Conservation (phyloP, 768 basidiomycete species). For the Suillus weaverae region DNA sequence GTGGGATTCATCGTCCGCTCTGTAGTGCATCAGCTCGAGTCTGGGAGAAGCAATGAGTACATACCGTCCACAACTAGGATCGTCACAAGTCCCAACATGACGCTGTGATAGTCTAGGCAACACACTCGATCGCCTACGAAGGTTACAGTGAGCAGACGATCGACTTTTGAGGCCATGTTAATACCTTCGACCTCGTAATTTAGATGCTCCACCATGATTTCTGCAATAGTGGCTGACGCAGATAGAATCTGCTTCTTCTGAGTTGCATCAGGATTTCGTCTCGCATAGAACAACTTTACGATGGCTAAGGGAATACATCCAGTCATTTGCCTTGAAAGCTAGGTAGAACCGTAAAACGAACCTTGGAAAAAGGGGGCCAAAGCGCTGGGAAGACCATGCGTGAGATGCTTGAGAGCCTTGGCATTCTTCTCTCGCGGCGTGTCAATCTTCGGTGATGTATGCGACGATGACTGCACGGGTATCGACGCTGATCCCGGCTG, state of each 20-base stretch:
- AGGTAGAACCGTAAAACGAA: slow-evolving; percentile 33
- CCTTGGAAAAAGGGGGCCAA: slow-evolving; percentile 87
- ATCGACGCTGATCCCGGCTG: slow-evolving; percentile 23
- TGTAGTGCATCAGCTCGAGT: slow-evolving; percentile 29
- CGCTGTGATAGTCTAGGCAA: slow-evolving; percentile 51
- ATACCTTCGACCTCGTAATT: slow-evolving; percentile 51
- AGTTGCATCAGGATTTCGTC: slow-evolving; percentile 69
- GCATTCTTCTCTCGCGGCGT: slow-evolving; percentile 63
- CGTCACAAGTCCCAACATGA: slow-evolving; percentile 53
- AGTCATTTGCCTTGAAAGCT: background rate
- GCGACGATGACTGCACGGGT: slow-evolving; percentile 23
- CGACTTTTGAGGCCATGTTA: slow-evolving; percentile 6
- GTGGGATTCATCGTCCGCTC: slow-evolving; percentile 75
- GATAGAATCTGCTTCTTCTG: slow-evolving; percentile 79
- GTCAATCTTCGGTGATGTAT: slow-evolving; percentile 38
- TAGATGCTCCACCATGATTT: slow-evolving; percentile 72
- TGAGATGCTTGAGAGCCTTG: slow-evolving; percentile 75
- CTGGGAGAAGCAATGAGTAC: slow-evolving; percentile 16
- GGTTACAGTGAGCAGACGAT: background rate
- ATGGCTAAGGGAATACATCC: slow-evolving; percentile 51
- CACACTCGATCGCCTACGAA: slow-evolving; percentile 41
- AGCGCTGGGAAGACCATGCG: slow-evolving; percentile 71
- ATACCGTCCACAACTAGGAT: slow-evolving; percentile 61
- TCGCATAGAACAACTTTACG: slow-evolving; percentile 82
- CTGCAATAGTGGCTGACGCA: slow-evolving; percentile 68